A percentile compares a stretch with the other conserved stretches of the same genome.
Conservation (phyloP, 306 rosid species). For the Dryas drummondii region DNA sequence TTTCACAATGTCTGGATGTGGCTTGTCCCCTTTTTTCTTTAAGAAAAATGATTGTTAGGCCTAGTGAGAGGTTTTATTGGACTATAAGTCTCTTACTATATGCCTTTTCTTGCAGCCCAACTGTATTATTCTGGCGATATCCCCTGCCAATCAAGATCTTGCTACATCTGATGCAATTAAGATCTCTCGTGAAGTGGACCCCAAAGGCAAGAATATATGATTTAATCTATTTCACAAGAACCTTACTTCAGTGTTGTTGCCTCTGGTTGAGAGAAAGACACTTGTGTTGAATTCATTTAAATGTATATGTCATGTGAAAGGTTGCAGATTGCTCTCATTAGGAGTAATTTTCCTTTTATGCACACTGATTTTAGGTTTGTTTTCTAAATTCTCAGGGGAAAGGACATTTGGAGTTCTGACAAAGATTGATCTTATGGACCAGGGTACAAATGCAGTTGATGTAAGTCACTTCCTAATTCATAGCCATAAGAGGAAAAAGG, state of each 20-base stretch:
- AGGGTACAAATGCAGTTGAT: constrained; percentile 53
- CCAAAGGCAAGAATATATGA: constrained; percentile 32
- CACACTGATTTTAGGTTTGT: neutral
- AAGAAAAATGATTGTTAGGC: too few species aligned
- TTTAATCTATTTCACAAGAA: neutral
- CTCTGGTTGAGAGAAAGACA: neutral
- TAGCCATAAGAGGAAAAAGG: neutral
- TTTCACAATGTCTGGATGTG: neutral
- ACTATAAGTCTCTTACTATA: neutral
- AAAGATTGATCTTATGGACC: constrained; percentile 51
- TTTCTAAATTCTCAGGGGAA: constrained; percentile 32
- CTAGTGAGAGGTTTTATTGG: too few species aligned
- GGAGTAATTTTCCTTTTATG: neutral
- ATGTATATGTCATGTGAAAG: neutral
- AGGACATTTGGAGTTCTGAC: constrained; percentile 54
- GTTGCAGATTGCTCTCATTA: neutral
- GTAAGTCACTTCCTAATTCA: constrained; percentile 27
- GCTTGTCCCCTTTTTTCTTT: neutral
- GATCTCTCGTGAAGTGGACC: constrained; percentile 51
- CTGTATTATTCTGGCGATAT: constrained; percentile 49
- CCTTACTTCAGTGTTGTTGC: neutral
- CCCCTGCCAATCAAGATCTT: constrained; percentile 49
- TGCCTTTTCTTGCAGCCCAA: constrained; percentile 41
- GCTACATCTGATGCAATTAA: constrained; percentile 47
- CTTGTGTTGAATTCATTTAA: neutral